Evolutionary conservation across 2,329 filamentous ascomycete species (phyloP).

Genomic region (Cladosporium velox): DNA sequence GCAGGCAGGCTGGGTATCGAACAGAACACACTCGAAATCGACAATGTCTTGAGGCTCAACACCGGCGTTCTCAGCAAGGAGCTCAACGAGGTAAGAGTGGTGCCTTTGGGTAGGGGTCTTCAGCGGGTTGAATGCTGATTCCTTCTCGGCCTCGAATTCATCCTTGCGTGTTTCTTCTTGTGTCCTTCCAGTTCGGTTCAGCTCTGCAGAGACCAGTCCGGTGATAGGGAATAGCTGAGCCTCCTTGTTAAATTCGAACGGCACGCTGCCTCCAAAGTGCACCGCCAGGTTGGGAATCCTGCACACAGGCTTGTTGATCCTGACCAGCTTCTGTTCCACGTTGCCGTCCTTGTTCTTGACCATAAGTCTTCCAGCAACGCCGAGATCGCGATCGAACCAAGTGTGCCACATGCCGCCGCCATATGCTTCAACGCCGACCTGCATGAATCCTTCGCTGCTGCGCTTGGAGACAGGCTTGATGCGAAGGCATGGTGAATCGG

Average conservation of each 20-base stretch:
- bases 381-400: conserved; percentile 94
- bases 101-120: conserved; percentile 79
- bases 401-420: conserved; percentile 97
- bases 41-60: conserved; percentile 71
- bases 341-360: conserved; percentile 69
- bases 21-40: conserved; percentile 96
- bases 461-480: conserved; percentile 95
- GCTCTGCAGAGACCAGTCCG: conserved; percentile 80
- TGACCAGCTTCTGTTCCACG: conserved; percentile 82
- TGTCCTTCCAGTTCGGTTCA: conserved; percentile 70
- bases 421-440: conserved; percentile 95
- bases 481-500: conserved; percentile 87
- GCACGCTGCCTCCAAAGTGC: conserved; percentile 82
- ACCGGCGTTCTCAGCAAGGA: conserved; percentile 78
- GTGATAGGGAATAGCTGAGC: conserved; percentile 92
- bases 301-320: conserved; percentile 85
- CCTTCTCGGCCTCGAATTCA: conserved; percentile 40
- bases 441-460: conserved; percentile 79
- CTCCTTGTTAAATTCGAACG: conserved; percentile 95
- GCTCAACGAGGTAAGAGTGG: conserved; percentile 80
- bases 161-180: conserved; percentile 52
- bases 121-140: conserved; percentile 67
- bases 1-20: conserved; percentile 88
- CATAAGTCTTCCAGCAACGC: conserved; percentile 85
- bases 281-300: conserved; percentile 92